Evolutionary conservation across 352 stramenopile genomes (phyloP), one percentile per base, ranked within the genome.

Genomic region (Phytophthora pistaciae): DNA sequence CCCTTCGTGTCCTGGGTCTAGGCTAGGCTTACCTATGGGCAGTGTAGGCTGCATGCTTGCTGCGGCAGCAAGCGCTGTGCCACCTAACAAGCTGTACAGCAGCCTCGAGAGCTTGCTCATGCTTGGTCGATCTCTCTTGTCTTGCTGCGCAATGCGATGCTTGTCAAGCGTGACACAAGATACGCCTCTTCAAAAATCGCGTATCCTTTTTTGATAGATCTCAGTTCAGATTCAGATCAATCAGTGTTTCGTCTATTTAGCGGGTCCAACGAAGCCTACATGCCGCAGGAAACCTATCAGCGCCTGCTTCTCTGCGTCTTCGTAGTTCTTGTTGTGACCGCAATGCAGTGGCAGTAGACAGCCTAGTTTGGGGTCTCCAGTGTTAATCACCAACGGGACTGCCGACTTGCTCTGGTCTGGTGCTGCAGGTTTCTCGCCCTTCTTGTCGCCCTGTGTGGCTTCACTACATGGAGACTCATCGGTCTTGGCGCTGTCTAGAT

Each of bases 301-400:
- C 49, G 82, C 82, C 10, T 84, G 62, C 59, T 95, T 95, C 60
- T 96, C 90, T 3, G 62, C 61, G 21, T 95, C 87, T 40, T 84
- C 79, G 46, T 92, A 96, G 63, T 93, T 93, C 57, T 91, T 91
- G 69, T 97, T 97, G 64, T 97, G 90, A 8, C 89, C 90, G 46
- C 90, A 97, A 54, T 93, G 90, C 11, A 97, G 67, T 13, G 84
- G 75, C 21, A 97, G 70, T 13, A 97, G 72, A 7, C 68, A 81
- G 5, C 89, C 90, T 10, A 91, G 60, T 11, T 80, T 76, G 0
- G 67, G 46, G 59, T 87, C 72, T 3, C 53, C 58, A 3, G 71
- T 84, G 36, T 72, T 60, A 25, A 83, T 81, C 53, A 85, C 56
- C 59, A 80, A 75, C 33, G 77, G 57, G 7, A 75, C 20, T 9